Evolutionary conservation across 352 stramenopile genomes (phyloP), one percentile per base, ranked within the genome.

Genomic region (Pythium phragmitis): DNA sequence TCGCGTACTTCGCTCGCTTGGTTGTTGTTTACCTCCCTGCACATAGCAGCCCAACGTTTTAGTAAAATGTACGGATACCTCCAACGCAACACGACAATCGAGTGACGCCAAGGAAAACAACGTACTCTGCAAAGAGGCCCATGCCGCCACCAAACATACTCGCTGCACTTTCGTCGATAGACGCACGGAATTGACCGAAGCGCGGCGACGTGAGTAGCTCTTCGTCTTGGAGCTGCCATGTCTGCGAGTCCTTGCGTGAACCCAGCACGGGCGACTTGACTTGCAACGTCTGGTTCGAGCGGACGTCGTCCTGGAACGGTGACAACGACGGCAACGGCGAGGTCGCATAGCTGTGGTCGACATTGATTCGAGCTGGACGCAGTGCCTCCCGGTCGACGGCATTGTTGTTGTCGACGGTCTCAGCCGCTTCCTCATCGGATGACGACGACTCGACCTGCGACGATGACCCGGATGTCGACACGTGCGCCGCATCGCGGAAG

Each of bases 161-260:
- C 1, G 60, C 53, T 1, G 45, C 58, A 19, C 54, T 65, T 54
- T 69, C 67, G n/a, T 74, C 67, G 21, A 74, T 50, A 4, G 67
- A 67, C 19, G 61, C 45, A 26, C 61, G 67, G 48, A 74, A 74
- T 30, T 65, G 55, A 7, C 60, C 60, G 23, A 74, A 74, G 19
- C 67, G 61, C n/a, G 67, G 67, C 11, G 67, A 74, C 17, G 61
- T 74, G 9, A 74, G 67, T 17, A 77, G 21, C 43, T 77, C 66
- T 39, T 77, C 70, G 16, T 74, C 66, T 58, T 77, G 70, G 2
- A 77, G 50, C 36, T 77, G 70, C 70, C 70, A 77, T 34, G 70
- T 77, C 17, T 68, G 57, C 41, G 70, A 58, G 49, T 77, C 70
- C 46, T 74, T 72, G n/a, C 70, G 66, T 16, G 42, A 69, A n/a